Evolutionary conservation across 2,329 filamentous ascomycete species (phyloP), one percentile per base, ranked within the genome.

Genomic region (Eurotiales sp.): DNA sequence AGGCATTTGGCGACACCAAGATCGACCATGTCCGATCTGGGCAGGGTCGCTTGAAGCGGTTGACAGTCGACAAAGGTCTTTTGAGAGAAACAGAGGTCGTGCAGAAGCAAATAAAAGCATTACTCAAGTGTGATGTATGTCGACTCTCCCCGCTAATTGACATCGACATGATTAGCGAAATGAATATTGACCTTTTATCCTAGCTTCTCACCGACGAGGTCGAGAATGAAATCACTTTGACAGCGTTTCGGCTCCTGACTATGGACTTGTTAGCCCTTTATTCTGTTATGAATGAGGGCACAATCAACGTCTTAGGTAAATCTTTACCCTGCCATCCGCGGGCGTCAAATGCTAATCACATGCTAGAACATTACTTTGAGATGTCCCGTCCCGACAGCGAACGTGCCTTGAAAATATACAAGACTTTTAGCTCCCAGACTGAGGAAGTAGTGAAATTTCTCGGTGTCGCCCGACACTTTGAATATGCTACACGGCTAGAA

Each of bases 171-270:
- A 27, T 27, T 27, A n/a, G n/a, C n/a, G n/a, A n/a, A 39, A 46
- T 49, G n/a, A 14, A 25, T 30, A 19, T 12, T 51, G 32, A 51
- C 32, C 30, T n/a, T 39, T 34, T 25, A 27, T 19, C 42, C 27
- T 64, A 91, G 89, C 83, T 96, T 46, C 81, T 97, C 65, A 86
- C 90, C 46, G 83, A 86, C 57, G 93, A 97, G 61, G 84, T 88
- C 7, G 91, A 96, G 66, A 99, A 97, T 65, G 93, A 99, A 70
- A 97, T 99, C 60, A 95, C 90, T 8, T 80, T 97, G 59, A 95
- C 90, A 8, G 91, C 95, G 23, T 99, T 97, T 66, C 83, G 93
- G 53, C 77, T 99, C 56, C 77, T 99, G 49, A 95, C 95, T 17
- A 78, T 96, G 62, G 93, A 99, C 69, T 77, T 99, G 32, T 72